A percentile compares a stretch with the other conserved stretches of the same genome.
Evolutionary conservation across 2,329 filamentous ascomycete genomes (phyloP).

Genomic region (Dactylellina parvicollis): DNA sequence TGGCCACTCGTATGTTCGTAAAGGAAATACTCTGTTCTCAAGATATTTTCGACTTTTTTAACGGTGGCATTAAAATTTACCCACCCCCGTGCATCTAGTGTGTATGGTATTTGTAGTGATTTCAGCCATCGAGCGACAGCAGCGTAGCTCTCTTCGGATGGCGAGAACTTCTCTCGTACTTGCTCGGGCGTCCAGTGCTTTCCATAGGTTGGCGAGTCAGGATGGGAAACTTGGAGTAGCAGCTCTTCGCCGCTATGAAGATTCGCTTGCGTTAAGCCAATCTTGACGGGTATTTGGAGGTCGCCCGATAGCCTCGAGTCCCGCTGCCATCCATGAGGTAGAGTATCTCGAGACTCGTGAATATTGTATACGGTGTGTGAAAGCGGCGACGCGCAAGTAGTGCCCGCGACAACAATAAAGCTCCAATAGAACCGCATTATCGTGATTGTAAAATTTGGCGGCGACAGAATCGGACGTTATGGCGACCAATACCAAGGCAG

Average conservation of each 20-base stretch:
- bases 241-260: conserved; percentile 64
- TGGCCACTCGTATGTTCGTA: conserved; percentile 49
- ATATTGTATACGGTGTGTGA: conserved; percentile 26
- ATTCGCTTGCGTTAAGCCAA: conserved; percentile 65
- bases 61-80: conserved; percentile 34
- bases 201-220: conserved; percentile 64
- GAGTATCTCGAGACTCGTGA: conserved; percentile 38
- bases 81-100: conserved; percentile 44
- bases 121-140: conserved; percentile 37
- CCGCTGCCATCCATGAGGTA: conserved; percentile 48
- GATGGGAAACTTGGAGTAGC: conserved; percentile 64
- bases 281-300: conserved; percentile 58
- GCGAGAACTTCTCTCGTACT: conserved; percentile 64
- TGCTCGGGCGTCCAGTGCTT: conserved; percentile 65
- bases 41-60: conserved; percentile 21
- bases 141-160: conserved; percentile 54
- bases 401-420: conserved; percentile 17
- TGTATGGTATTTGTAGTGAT: conserved; percentile 11
- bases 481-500: not conserved
- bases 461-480: not conserved
- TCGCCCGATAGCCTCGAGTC: conserved; percentile 27
- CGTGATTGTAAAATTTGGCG: conserved; percentile 14
- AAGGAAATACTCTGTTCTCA: conserved; percentile 43
- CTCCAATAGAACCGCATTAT: conserved; percentile 31
- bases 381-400: conserved; percentile 33